These are phyloP conservation scores for Penicillium steckii DNA, from an alignment of 495 filamentous ascomycete genomes.

Conservation along the genomic window DNA sequence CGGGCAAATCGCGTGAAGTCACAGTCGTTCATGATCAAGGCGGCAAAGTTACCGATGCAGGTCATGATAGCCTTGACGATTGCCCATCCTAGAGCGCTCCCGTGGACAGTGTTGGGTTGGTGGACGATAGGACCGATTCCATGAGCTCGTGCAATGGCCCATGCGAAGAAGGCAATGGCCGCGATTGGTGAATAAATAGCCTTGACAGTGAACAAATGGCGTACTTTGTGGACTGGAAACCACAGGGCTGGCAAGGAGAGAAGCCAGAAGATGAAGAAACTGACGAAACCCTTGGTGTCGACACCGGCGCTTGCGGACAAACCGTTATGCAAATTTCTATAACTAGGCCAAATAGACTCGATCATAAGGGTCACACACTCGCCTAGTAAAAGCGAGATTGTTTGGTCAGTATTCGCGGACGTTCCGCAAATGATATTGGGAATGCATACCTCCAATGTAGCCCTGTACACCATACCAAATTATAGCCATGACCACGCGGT, in stretches of 20 bases:
- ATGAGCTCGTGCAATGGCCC: slow-evolving; percentile 79
- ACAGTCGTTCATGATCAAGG: slow-evolving; percentile 74
- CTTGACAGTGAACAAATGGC: slow-evolving; percentile 93
- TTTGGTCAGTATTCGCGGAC: neutral
- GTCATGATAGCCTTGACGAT: slow-evolving; percentile 84
- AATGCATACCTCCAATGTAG: slow-evolving; percentile 69
- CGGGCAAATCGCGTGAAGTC: slow-evolving; percentile 87
- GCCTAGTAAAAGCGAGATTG: slow-evolving; percentile 33
- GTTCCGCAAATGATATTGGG: neutral
- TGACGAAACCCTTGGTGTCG: slow-evolving; percentile 69
- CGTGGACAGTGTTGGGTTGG: slow-evolving; percentile 62
- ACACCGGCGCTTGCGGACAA: slow-evolving; percentile 67
- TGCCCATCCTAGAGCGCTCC: slow-evolving; percentile 74
- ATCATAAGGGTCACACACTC: slow-evolving; percentile 83
- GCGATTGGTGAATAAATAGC: slow-evolving; percentile 80
- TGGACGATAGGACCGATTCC: slow-evolving; percentile 84
- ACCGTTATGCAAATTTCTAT: slow-evolving; percentile 62
- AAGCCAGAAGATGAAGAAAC: slow-evolving; percentile 86
- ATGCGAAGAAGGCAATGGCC: slow-evolving; percentile 86
- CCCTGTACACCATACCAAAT: slow-evolving; percentile 77
- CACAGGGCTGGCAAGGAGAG: slow-evolving; percentile 80
- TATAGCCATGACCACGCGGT: slow-evolving; percentile 83
- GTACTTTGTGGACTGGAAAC: slow-evolving; percentile 57
- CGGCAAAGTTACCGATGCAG: slow-evolving; percentile 90
- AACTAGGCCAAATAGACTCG: slow-evolving; percentile 73